Conservation (phyloP, 805 yeast species). For the Spathaspora gorwiae region DNA sequence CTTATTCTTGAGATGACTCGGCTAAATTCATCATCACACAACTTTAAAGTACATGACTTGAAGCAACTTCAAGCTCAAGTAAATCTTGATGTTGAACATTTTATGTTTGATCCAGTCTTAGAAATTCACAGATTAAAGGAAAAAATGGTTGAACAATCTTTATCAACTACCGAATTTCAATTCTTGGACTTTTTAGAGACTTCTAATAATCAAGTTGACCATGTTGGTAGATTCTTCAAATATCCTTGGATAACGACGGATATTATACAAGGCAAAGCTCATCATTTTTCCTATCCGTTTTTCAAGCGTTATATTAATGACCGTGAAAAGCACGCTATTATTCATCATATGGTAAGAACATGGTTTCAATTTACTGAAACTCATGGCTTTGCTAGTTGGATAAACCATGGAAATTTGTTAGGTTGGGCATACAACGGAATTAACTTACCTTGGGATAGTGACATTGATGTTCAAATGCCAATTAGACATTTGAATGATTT, state of each 20-base stretch:
- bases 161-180: slow-evolving; percentile 14
- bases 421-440: slow-evolving; percentile 30
- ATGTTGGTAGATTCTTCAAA: slow-evolving; percentile 30
- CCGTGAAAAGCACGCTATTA: slow-evolving; percentile 32
- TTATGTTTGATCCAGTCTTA: slow-evolving; percentile 25
- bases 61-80: slow-evolving; percentile 6
- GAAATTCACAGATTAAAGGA: slow-evolving; percentile 22
- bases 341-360: slow-evolving; percentile 32
- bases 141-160: slow-evolving; percentile 9
- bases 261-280: slow-evolving; percentile 28
- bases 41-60: slow-evolving; percentile 3
- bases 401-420: slow-evolving; percentile 24
- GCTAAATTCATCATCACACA: neutral
- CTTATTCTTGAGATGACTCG: slow-evolving; percentile 6
- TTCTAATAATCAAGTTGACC: slow-evolving; percentile 19
- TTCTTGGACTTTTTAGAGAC: slow-evolving; percentile 27
- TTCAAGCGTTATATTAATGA: slow-evolving; percentile 32
- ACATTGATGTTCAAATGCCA: slow-evolving; percentile 26
- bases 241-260: slow-evolving; percentile 39
- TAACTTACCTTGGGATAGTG: slow-evolving; percentile 31
- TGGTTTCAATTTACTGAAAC: slow-evolving; percentile 36
- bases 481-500: slow-evolving; percentile 19
- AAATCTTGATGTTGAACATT: slow-evolving; percentile 19
- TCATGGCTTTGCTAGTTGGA: slow-evolving; percentile 23
- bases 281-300: slow-evolving; percentile 32